Evolutionary conservation across 495 filamentous ascomycete species (phyloP), one percentile per base, ranked within the genome.

Genomic region (Talaromyces adpressus): DNA sequence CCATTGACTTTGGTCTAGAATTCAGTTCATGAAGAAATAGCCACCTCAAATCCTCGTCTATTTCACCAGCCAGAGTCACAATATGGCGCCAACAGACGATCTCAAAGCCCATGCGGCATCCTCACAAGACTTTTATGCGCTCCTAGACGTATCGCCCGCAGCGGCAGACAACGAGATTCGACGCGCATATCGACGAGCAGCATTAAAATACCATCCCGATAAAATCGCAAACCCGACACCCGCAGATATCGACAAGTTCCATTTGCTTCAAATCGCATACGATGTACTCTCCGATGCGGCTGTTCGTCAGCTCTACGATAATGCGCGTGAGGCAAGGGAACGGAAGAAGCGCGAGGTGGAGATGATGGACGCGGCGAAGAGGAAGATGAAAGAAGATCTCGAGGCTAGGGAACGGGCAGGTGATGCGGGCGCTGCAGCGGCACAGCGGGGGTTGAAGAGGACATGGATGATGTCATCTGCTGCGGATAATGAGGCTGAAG

Each of bases 161-260:
- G 85, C 89, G 27, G 82, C 82, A 11, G 82, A 87, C 32, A 73
- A 85, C 30, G 89, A 96, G 64, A 85, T 98, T 69, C 90, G 92
- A 62, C 85, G 87, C 60, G 91, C 91, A 54, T 98, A 96, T 78
- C 87, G 92, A 39, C 91, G 89, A 71, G 89, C 91, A 4, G 91
- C 95, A 0, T 80, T 97, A 9, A 91, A 89, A 72, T 91, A 91
- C 72, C 94, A 98, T 73, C 94, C 94, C 9, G 93, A 96, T 80
- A 89, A 89, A 75, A 83, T 88, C 69, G 73, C 81, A 45, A 83
- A 82, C 68, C 79, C 85, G 23, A 78, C 77, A 34, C 69, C 76
- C 9, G 78, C 77, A 45, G 86, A 87, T 32, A 81, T 85, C 63
- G 87, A 89, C 62, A 89, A 85, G 68, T 93, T 92, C 71, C 86